A percentile compares a stretch with the other conserved stretches of the same genome.
Conservation (phyloP, 148 eudicot genomes). For the Arctostaphylos glauca region DNA sequence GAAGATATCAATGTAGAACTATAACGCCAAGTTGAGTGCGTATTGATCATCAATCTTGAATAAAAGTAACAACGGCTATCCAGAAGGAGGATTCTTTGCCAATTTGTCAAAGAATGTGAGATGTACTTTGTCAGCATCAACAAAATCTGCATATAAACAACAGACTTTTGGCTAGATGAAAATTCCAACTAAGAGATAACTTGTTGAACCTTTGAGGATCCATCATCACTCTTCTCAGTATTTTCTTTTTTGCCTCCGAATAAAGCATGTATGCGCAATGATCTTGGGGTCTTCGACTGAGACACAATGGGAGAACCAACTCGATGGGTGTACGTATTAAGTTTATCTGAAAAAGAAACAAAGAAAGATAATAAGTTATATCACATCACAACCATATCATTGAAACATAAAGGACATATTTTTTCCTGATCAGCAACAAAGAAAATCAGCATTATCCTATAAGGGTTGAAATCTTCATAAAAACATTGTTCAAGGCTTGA, state of each 20-base stretch:
- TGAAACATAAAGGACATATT: background rate
- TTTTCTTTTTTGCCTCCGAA: slow-evolving; percentile 84
- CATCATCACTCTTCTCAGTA: slow-evolving; percentile 50
- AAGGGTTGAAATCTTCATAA: background rate
- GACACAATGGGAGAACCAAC: slow-evolving; percentile 25
- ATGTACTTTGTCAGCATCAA: background rate
- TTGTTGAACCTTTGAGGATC: slow-evolving; percentile 46
- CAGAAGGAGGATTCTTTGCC: background rate
- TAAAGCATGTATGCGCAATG: slow-evolving; percentile 45
- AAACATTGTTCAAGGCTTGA: background rate
- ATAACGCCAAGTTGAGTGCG: background rate
- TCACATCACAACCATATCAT: background rate
- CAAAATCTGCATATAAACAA: background rate
- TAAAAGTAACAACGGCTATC: background rate
- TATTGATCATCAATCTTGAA: background rate
- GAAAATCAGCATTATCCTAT: background rate
- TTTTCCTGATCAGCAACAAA: background rate
- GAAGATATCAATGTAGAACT: background rate
- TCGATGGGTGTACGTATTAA: slow-evolving; percentile 17
- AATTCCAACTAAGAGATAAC: background rate
- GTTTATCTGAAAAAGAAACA: slow-evolving; percentile 23
- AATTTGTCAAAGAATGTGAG: background rate
- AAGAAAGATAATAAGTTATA: background rate
- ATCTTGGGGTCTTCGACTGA: slow-evolving; percentile 24
- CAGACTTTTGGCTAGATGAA: background rate